Evolutionary conservation across 2,329 filamentous ascomycete genomes (phyloP), one percentile per base, ranked within the genome.

Genomic region (Sporothrix pseudoabietina): DNA sequence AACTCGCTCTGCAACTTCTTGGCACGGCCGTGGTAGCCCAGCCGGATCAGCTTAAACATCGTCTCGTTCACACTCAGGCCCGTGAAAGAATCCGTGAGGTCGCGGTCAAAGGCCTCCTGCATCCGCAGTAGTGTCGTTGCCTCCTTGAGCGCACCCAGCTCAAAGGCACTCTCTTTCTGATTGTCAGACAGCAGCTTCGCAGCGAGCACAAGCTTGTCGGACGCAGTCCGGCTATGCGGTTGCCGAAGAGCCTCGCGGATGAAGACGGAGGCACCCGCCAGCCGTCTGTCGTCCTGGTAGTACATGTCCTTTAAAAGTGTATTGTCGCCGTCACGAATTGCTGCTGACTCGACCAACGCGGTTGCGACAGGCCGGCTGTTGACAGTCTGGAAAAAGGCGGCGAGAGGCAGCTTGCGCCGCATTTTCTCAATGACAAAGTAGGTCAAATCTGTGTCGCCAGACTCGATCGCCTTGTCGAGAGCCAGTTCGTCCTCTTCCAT

Each of bases 401-500:
- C 94, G 1, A 98, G 86, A 0, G 96, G 93, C 8, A 98, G 86
- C 80, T 97, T 97, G 82, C 93, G 94, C 83, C 94, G 96, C 52
- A 99, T 85, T 75, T 95, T 91, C 8, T 97, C 84, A 7, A 99
- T 87, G 5, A 99, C 96, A 79, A 91, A 94, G 77, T 93, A 91
- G n/a, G 97, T 89, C 1, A 99, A 87, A 77, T 99, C 96, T 0
- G 94, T 95, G 79, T 99, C 96, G 22, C 95, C 95, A 75, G 93
- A 97, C 80, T 98, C 94, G 74, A 98, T 93, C 10, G 96, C 95
- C 81, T 98, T 99, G 84, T 98, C 95, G 0, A 99, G 88, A 0
- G 96, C 96, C 55, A 98, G 90, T 76, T 94, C 93, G 76, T 98
- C 95, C 81, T 99, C 94, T 78, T 97, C 94, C 93, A 98, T 98